Percentiles rank a stretch among this genome's conserved stretches.
phyloP scores from a whole-genome alignment of 495 filamentous ascomycete species.

The Achaetomiella virescens region DNA sequence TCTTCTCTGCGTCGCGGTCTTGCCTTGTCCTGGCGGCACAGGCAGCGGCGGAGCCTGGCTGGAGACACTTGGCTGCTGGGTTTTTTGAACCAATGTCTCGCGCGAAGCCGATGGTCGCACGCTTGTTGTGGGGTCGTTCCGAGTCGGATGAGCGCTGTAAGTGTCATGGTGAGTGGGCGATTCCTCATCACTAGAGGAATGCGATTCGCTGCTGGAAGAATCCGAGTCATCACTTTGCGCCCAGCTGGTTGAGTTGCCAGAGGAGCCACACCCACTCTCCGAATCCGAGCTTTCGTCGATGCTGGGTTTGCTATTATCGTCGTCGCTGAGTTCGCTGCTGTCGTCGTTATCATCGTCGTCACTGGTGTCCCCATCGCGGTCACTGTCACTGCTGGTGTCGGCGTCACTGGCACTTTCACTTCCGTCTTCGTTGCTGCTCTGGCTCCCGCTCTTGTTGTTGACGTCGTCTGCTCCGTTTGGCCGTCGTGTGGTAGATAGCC shows the following conservation, averaged over 20 bases:
- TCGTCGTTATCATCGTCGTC: not conserved
- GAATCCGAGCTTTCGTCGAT: conserved; percentile 20
- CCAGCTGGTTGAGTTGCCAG: not conserved
- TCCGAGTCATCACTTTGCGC: not conserved
- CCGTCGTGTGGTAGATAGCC: not conserved
- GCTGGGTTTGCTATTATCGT: conserved; percentile 24
- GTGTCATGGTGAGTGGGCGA: not conserved
- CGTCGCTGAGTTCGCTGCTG: not conserved
- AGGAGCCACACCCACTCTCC: conserved; percentile 9
- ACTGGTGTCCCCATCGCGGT: not conserved
- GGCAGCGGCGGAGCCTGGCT: not conserved
- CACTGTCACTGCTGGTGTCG: conserved; percentile 1
- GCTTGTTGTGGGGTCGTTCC: not conserved
- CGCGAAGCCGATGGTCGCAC: not conserved
- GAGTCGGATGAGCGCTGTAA: not conserved
- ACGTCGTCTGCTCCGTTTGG: not conserved
- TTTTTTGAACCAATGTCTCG: no score
- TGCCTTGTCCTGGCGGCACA: conserved; percentile 32
- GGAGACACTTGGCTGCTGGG: not conserved
- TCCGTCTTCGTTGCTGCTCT: not conserved
- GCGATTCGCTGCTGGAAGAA: not conserved
- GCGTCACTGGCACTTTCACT: not conserved
- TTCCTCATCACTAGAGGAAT: not conserved
- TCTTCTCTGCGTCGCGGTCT: conserved; percentile 33
- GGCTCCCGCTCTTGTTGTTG: conserved; percentile 9